Base-by-base conservation (phyloP, 228 moss, liverwort and hornwort species). In the Sphagnum magellanicum region DNA sequence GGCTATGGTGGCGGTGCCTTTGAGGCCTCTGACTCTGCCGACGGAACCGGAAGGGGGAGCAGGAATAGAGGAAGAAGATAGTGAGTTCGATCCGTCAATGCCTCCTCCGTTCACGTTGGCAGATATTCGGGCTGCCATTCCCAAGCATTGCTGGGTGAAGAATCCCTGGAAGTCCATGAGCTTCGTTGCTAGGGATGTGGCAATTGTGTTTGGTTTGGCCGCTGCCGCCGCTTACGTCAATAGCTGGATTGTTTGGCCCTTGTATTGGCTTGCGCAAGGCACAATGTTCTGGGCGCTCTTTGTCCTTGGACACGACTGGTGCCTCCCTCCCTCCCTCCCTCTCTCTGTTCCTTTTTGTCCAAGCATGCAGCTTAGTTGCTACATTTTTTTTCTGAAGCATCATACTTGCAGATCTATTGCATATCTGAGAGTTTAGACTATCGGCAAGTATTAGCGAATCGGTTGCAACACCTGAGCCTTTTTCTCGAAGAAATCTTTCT, bases 221-320 rank as follows among this genome's bases (percentile, higher is more conserved):
- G 87, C 83, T 5, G 89, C 74, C 10, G 87, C 91, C 16, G 89
- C 87, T 0, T 82, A 79, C 67, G 52, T 81, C 17, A 82, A 91
- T 59, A 87, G 51, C 71, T 89, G 89, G 91, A 51, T 82, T 0
- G 72, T 87, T 16, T 91, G 91, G 91, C 91, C 91, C 9, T 71
- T 89, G 59, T 91, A 91, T 52, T 91, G 91, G 91, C 12, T 72
- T 16, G 77, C 82, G 49, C 91, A 91, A 71, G 91, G 91, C 0
- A 89, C 89, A 16, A 91, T 91, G 91, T 91, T 91, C 68, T 89
- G 91, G 91, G 91, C 91, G 15, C 81, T 91, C 12, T 91, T 91
- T 67, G 91, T 91, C 48, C 86, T 91, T 1, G 91, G 91, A 6
- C 91, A 91, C 48, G 91, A 91, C 52, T 91, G 91, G 87, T 87